Conservation (phyloP, 495 filamentous ascomycete species). For the Bombardia bombarda region DNA sequence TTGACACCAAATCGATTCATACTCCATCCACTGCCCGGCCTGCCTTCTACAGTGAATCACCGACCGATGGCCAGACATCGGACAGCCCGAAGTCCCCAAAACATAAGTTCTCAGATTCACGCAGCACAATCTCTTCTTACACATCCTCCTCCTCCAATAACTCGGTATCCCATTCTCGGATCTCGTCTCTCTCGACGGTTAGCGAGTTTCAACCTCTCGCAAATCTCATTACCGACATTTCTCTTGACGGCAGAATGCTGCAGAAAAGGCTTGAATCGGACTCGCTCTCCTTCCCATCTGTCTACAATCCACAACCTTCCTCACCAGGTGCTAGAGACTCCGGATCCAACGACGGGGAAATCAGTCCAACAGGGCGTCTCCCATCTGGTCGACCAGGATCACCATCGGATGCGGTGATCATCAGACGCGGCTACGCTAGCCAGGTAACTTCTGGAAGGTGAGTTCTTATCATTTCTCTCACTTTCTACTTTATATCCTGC, state of each 20-base stretch:
- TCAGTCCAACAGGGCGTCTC: too few species aligned
- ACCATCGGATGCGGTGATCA: constrained; percentile 14
- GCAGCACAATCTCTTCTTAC: constrained; percentile 31
- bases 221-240: constrained; percentile 5
- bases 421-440: constrained; percentile 1
- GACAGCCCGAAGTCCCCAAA: constrained; percentile 25
- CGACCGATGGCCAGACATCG: constrained; percentile 9
- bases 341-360: too few species aligned
- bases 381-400: not conserved
- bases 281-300: too few species aligned
- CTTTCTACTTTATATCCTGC: too few species aligned
- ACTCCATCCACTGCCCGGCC: constrained; percentile 7
- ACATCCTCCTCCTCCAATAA: constrained; percentile 26
- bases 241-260: constrained; percentile 2
- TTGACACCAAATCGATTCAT: constrained; percentile 24
- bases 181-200: constrained; percentile 33
- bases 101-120: constrained; percentile 34
- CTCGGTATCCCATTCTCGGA: constrained; percentile 29
- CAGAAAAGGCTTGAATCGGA: not conserved
- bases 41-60: constrained; percentile 20
- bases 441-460: not conserved
- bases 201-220: constrained; percentile 19
- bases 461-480: constrained; percentile 1
- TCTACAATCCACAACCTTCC: too few species aligned
- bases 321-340: too few species aligned